These are phyloP conservation scores for Acer campestre DNA, from an alignment of 345 rosid genomes.

Conservation along the genomic window DNA sequence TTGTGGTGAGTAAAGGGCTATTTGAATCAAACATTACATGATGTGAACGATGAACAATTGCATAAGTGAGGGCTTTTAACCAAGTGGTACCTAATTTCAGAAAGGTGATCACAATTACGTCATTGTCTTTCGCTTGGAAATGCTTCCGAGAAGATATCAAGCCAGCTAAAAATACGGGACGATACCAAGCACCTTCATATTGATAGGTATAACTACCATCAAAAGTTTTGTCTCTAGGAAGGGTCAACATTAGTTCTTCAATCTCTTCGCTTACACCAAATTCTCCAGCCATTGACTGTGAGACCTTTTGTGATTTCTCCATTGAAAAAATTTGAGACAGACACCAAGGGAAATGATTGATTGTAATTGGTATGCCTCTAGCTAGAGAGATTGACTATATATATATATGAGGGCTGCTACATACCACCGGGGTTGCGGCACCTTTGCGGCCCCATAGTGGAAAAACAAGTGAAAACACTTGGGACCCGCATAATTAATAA, in stretches of 20 bases:
- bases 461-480: too few species aligned
- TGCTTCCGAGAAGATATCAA: not conserved
- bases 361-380: too few species aligned
- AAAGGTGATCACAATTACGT: constrained; percentile 15
- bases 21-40: constrained; percentile 4
- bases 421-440: too few species aligned
- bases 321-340: too few species aligned
- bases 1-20: not conserved
- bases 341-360: too few species aligned
- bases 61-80: constrained; percentile 31
- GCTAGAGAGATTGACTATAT: too few species aligned
- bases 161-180: not conserved
- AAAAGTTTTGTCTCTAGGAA: not conserved
- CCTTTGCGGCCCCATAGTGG: too few species aligned
- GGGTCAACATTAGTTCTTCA: not conserved
- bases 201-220: not conserved
- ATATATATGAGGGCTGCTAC: too few species aligned
- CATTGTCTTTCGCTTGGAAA: constrained; percentile 22
- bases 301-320: too few species aligned
- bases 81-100: constrained; percentile 14
- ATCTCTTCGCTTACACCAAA: not conserved
- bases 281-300: not conserved
- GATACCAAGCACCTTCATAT: constrained; percentile 5
- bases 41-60: constrained; percentile 18
- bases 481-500: too few species aligned